Conservation (phyloP, 73 alveolate species). For the Paramecium biaurelia region DNA sequence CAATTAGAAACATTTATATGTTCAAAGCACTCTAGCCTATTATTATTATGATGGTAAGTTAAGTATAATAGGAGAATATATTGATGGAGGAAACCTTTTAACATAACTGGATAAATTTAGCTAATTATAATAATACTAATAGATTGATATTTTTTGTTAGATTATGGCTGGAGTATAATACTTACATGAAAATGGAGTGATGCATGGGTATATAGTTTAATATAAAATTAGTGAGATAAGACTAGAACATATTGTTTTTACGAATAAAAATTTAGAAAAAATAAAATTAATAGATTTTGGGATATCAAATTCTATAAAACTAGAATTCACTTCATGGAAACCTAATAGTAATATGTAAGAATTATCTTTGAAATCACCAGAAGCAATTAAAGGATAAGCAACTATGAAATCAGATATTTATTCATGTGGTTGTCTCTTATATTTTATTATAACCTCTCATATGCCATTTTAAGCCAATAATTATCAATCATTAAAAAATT, state of each 20-base stretch:
- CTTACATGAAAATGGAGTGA: not conserved
- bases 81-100: slow-evolving; percentile 18
- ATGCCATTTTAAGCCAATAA: slow-evolving; percentile 10
- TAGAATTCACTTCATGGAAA: not conserved
- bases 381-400: not conserved
- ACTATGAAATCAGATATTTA: not conserved
- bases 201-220: not conserved
- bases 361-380: not conserved
- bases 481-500: not conserved
- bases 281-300: slow-evolving; percentile 8
- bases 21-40: not conserved
- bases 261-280: not conserved
- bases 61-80: not conserved
- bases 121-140: not conserved
- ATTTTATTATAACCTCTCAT: not conserved
- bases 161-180: not conserved
- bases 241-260: not conserved
- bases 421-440: slow-evolving; percentile 18
- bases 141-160: not conserved
- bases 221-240: not conserved
- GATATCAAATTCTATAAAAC: not conserved
- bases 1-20: not conserved
- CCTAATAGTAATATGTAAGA: not conserved
- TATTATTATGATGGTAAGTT: not conserved
- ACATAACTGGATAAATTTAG: not conserved